Conservation (phyloP, 202 grass and related monocot species). For the Saccharum hybrid region DNA sequence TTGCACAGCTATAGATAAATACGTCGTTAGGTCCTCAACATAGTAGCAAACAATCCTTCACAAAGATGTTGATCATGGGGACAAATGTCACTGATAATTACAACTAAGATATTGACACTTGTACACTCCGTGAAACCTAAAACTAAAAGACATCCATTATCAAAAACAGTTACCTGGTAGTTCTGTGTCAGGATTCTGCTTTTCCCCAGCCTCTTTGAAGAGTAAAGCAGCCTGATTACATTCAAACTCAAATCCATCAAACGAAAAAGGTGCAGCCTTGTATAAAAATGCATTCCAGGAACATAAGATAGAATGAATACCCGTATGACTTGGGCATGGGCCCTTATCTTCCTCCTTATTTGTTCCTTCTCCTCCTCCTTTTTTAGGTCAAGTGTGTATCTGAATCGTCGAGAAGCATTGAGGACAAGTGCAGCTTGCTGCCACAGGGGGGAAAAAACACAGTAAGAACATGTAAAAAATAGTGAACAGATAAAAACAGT, state of each 20-base stretch:
- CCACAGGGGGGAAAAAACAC: slow-evolving; percentile 28
- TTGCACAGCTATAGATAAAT: slow-evolving; percentile 19
- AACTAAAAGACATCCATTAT: slow-evolving; percentile 1
- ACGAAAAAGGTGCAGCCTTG: slow-evolving; percentile 13
- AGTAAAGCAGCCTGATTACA: slow-evolving; percentile 84
- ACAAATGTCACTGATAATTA: slow-evolving; percentile 25
- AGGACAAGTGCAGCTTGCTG: slow-evolving; percentile 97
- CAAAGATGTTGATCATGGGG: slow-evolving; percentile 22
- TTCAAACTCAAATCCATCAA: slow-evolving; percentile 48
- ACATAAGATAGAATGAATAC: slow-evolving; percentile 59
- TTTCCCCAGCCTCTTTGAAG: slow-evolving; percentile 90
- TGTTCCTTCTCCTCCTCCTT: slow-evolving; percentile 92
- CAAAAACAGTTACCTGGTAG: slow-evolving; percentile 53
- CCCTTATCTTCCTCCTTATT: slow-evolving; percentile 87
- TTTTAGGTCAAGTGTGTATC: slow-evolving; percentile 96
- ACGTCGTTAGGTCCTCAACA: slow-evolving; percentile 27
- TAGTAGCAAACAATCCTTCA: slow-evolving; percentile 30
- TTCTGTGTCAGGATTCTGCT: slow-evolving; percentile 39
- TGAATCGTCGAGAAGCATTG: slow-evolving; percentile 95
- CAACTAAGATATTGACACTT: slow-evolving; percentile 19
- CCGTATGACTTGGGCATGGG: slow-evolving; percentile 97
- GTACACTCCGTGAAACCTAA: not conserved
- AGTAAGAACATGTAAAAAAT: slow-evolving; percentile 23
- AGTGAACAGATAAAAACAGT: slow-evolving; percentile 30
- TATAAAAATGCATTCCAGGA: slow-evolving; percentile 22